Percentiles rank a stretch among this genome's conserved stretches.
Evolutionary conservation across 1,284 basidiomycete species (phyloP).

Genomic region (Puccinia novopanici): DNA sequence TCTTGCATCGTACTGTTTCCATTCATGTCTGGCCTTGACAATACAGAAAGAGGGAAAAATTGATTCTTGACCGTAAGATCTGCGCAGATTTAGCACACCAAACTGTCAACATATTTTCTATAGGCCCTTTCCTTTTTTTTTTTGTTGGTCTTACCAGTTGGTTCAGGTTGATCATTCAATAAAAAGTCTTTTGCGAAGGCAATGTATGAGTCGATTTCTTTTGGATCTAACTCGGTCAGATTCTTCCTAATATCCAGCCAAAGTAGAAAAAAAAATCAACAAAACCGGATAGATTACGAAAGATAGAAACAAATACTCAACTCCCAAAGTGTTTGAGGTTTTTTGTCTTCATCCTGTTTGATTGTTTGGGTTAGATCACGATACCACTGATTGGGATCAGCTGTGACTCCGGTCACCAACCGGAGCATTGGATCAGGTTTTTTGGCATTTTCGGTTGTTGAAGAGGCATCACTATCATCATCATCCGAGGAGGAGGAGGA

Average conservation of each 20-base stretch:
- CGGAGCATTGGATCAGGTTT: not conserved
- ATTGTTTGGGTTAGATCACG: constrained; percentile 12
- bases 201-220: constrained; percentile 28
- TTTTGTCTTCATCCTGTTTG: constrained; percentile 3
- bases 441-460: not conserved
- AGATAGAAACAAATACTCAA: not conserved
- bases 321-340: constrained; percentile 42
- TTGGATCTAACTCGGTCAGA: not conserved
- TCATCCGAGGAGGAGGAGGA: not conserved
- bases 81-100: not conserved
- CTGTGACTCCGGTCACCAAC: not conserved
- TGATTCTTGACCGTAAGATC: constrained; percentile 17
- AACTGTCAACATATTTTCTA: not conserved
- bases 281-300: not conserved
- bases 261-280: not conserved
- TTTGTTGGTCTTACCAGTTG: constrained; percentile 1
- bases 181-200: constrained; percentile 19
- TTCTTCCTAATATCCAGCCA: constrained; percentile 20
- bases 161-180: constrained; percentile 32
- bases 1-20: not conserved
- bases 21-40: not conserved
- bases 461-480: not conserved
- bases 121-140: not conserved
- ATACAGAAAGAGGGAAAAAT: not conserved
- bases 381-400: constrained; percentile 10